Percentiles rank a stretch among this genome's conserved stretches.
phyloP scores from a whole-genome alignment of 2,329 filamentous ascomycete genomes.

The Xylaria sp. region DNA sequence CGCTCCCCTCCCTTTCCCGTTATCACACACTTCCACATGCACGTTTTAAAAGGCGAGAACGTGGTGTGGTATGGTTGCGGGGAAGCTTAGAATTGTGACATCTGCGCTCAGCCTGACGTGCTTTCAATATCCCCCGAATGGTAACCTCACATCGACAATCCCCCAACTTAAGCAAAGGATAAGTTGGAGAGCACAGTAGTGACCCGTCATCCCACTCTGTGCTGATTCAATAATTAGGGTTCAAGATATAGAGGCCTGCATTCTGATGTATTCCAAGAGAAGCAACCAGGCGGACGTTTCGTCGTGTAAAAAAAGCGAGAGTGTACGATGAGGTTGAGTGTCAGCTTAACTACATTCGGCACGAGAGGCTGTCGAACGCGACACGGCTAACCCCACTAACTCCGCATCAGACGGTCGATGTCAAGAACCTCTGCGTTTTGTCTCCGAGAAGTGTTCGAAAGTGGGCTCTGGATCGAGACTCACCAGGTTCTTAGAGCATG shows the following conservation, averaged over 20 bases:
- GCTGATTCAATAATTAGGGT: not conserved
- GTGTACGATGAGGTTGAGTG: not conserved
- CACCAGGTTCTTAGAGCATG: not conserved
- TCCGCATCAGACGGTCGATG: not conserved
- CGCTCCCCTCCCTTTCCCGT: not conserved
- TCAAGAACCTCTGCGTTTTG: not conserved
- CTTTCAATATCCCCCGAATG: slow-evolving; percentile 14
- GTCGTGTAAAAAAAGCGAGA: too few relatives aligned
- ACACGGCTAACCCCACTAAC: not conserved
- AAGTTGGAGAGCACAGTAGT: not conserved
- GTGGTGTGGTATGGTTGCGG: slow-evolving; percentile 27
- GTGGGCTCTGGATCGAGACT: not conserved
- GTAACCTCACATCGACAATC: slow-evolving; percentile 11
- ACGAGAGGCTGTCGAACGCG: not conserved
- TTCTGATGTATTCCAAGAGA: too few relatives aligned
- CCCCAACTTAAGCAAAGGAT: not conserved
- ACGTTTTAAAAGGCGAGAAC: slow-evolving; percentile 9
- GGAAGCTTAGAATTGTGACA: slow-evolving; percentile 33
- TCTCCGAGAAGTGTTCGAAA: not conserved
- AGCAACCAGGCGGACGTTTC: not conserved
- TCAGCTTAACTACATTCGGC: not conserved
- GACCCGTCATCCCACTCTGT: not conserved
- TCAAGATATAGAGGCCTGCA: too few relatives aligned
- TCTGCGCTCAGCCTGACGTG: slow-evolving; percentile 33
- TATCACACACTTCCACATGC: slow-evolving; percentile 18